Evolutionary conservation across 2,329 filamentous ascomycete species (phyloP), one percentile per base, ranked within the genome.

Genomic region (Nemania sp.): DNA sequence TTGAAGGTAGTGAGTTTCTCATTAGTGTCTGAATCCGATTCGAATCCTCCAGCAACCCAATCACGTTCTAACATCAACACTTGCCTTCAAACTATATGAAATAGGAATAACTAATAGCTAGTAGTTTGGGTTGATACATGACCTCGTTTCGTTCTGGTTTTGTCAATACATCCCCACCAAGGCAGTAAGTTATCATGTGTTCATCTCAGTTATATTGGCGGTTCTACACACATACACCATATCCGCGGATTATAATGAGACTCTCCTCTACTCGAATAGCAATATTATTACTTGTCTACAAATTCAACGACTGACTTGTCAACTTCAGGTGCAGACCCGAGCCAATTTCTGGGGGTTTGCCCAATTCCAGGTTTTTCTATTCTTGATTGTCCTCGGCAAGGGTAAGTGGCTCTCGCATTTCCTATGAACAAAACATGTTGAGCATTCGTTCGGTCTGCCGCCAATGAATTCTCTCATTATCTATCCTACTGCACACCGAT

Each of bases 141-240:
- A 53, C 26, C 32, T 52, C 1, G 22, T 51, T 27, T 24, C n/a
- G 2, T 57, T 51, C 38, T 15, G 5, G 22, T 10, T 7, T 38
- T 10, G 41, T 27, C 20, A 18, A 38, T n/a, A 24, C 20, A 27
- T 3, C 15, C 13, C 8, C 4, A 29, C 8, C 27, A 58, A 41
- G 27, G 13, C 15, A 54, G 54, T 67, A 22, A 63, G 59, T 63
- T 13, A 15, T 32, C 20, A 22, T 22, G 5, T 38, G 5, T 56
- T 57, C 53, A 15, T 22, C 32, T 61, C 13, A 4, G n/a, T 13
- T 20, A 2, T 8, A 49, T n/a, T 15, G 3, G 35, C 13, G 29
- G 2, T 47, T 15, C 29, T n/a, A 5, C 49, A 32, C 13, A 32
- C 43, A 26, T 11, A 8, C 35, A 10, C 13, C 5, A 5, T 8